Conservation (phyloP, 495 filamentous ascomycete genomes). For the Pyrenula aspistea region DNA sequence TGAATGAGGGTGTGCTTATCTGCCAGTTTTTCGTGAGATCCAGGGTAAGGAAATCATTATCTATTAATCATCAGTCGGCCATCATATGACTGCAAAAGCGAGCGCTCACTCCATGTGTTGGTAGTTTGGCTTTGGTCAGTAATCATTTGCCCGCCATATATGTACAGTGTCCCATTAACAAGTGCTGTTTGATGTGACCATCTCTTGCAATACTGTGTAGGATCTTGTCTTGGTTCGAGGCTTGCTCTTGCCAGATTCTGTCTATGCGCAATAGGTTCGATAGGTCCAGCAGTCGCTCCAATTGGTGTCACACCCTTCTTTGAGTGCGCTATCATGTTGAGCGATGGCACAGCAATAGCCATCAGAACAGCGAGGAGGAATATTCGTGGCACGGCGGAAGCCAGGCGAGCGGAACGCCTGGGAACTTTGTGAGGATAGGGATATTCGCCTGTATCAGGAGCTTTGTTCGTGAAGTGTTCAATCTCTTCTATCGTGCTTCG, state of each 20-base stretch:
- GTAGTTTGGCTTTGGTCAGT: slow-evolving; percentile 34
- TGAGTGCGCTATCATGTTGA: slow-evolving; percentile 7
- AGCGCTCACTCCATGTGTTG: slow-evolving; percentile 51
- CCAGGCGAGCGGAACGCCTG: neutral
- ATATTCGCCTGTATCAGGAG: slow-evolving; percentile 1
- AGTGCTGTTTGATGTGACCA: slow-evolving; percentile 60
- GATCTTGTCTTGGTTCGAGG: slow-evolving; percentile 9
- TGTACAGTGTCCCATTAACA: slow-evolving; percentile 61
- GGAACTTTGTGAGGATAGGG: neutral
- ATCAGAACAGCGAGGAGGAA: slow-evolving; percentile 9
- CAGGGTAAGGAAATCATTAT: slow-evolving; percentile 56
- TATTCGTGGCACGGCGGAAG: slow-evolving; percentile 3
- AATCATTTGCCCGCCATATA: slow-evolving; percentile 59
- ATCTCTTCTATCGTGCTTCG: neutral
- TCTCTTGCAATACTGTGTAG: slow-evolving; percentile 48
- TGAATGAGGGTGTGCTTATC: slow-evolving; percentile 46
- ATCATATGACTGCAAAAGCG: slow-evolving; percentile 11
- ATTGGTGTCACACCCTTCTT: slow-evolving; percentile 4
- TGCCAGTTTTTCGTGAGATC: slow-evolving; percentile 58
- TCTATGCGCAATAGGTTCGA: slow-evolving; percentile 1
- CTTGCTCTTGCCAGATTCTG: neutral
- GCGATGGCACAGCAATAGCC: slow-evolving; percentile 8
- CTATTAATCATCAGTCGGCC: slow-evolving; percentile 19
- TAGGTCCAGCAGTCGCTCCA: slow-evolving; percentile 13
- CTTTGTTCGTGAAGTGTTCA: neutral